Percentiles rank a stretch among this genome's conserved stretches.
phyloP scores from a whole-genome alignment of 495 filamentous ascomycete species.

The Lophium mytilinum region DNA sequence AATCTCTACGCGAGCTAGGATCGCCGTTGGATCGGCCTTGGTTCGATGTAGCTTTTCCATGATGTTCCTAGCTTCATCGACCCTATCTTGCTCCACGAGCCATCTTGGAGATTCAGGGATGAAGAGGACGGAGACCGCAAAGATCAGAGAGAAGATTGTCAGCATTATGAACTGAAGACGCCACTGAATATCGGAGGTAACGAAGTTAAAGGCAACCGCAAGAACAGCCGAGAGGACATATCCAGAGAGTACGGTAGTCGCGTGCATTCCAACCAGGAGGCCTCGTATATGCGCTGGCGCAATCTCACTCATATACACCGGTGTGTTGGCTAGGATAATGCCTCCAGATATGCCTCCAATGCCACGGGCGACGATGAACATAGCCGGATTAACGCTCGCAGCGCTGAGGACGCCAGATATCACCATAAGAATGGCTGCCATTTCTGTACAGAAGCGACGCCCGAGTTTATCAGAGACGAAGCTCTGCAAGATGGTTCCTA shows the following conservation, averaged over 20 bases:
- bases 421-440: conserved; percentile 15
- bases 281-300: conserved; percentile 26
- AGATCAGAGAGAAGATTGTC: background rate
- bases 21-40: background rate
- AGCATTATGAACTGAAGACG: background rate
- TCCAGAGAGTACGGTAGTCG: background rate
- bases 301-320: conserved; percentile 30
- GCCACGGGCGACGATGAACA: conserved; percentile 21
- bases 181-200: background rate
- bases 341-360: conserved; percentile 23
- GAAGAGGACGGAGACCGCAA: background rate
- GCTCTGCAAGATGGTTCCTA: background rate
- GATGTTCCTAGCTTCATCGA: background rate
- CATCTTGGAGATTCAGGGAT: background rate
- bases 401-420: conserved; percentile 15
- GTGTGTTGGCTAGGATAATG: conserved; percentile 25
- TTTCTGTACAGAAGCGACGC: conserved; percentile 10
- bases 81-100: background rate
- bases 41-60: background rate
- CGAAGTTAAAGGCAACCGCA: background rate
- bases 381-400: conserved; percentile 16
- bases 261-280: conserved; percentile 16
- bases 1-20: background rate
- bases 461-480: background rate
- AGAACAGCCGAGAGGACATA: background rate